Evolutionary conservation across 305 asterid genomes (phyloP), one percentile per base, ranked within the genome.

Genomic region (Ilex paraguariensis): DNA sequence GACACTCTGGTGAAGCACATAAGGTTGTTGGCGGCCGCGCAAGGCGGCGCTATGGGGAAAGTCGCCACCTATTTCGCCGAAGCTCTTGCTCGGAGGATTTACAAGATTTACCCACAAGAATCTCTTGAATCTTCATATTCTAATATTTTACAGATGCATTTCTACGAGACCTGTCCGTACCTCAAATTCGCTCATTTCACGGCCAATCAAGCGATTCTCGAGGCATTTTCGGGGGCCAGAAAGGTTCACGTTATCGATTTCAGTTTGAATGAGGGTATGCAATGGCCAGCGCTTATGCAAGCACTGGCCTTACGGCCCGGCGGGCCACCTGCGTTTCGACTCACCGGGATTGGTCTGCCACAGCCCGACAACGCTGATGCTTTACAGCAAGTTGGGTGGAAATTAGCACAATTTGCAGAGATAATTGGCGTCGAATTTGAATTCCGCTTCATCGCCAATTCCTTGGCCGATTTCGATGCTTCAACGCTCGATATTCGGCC

Each of bases 241-340:
- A 63, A 76, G 14, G 96, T 88, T 39, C 96, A 88, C n/a, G 93
- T 88, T 3, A 70, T 88, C 14, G 96, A 88, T 72, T 86, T 88
- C 56, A 78, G 95, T 42, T 68, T 88, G 70, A 81, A 85, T 30
- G 90, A 88, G 57, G 96, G 96, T 69, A 84, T 84, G 95, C 96
- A 88, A 57, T 88, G 96, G 96, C 96, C 96, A 7, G 92, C 88
- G 0, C 75, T 88, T 56, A 76, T 88, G 83, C 96, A 88, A 74
- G 96, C 95, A 0, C 68, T 88, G 21, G 95, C 95, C 15, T 30
- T 79, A 30, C 76, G 85, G 4, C 82, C 90, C 6, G 87, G 85
- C 7, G 95, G 93, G 0, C 93, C 95, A 3, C 90, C 93, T 0
- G 62, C 79, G 10, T 85, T 87, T 50, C 59, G 85, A 49, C 79